Evolutionary conservation across 306 rosid species (phyloP), one percentile per base, ranked within the genome.

Genomic region (Cicer chorassanicum): DNA sequence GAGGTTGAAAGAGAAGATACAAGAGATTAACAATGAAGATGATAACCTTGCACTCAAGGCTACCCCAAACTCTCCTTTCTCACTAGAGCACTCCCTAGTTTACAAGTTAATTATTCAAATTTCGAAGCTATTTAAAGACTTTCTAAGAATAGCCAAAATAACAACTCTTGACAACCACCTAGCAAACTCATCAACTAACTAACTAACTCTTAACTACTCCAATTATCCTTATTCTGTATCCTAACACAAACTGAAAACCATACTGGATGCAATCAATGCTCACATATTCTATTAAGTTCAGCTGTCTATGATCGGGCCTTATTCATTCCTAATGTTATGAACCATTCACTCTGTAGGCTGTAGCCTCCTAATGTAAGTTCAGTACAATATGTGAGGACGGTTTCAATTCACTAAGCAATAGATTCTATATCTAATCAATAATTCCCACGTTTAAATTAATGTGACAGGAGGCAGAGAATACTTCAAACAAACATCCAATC

Each of bases 301-400:
- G 38, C 43, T 34, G 19, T 50, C 50, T 6, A 57, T 14, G 72
- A 19, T 70, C 8, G 50, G 57, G 45, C 9, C 41, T 40, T 7
- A 48, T 40, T 16, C 45, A 50, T 61, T 62, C 45, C 40, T 10
- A 51, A 75, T 61, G 45, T 68, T 61, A 75, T 75, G 68, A 69
- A 53, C 8, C 34, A 42, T 62, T 34, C 10, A 61, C 24, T 34
- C 2, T 4, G 53, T 56, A 73, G 62, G 66, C 8, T 12, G 43
- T 36, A 39, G 68, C 46, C 21, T 55, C 46, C 21, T 55, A 38
- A 29, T 43, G 1, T 8, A 77, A 59, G 55, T 73, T 67, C 68
- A 78, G 70, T 42, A 41, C 48, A 16, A 44, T 16, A 46, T 45
- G 49, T 42, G 19, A 45, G 13, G 21, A 64, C 6, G 38, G 57